A percentile compares a stretch with the other conserved stretches of the same genome.
These are phyloP conservation scores for Picochlorum sp. DNA, from an alignment of 139 green algal species.

Conservation along the genomic window DNA sequence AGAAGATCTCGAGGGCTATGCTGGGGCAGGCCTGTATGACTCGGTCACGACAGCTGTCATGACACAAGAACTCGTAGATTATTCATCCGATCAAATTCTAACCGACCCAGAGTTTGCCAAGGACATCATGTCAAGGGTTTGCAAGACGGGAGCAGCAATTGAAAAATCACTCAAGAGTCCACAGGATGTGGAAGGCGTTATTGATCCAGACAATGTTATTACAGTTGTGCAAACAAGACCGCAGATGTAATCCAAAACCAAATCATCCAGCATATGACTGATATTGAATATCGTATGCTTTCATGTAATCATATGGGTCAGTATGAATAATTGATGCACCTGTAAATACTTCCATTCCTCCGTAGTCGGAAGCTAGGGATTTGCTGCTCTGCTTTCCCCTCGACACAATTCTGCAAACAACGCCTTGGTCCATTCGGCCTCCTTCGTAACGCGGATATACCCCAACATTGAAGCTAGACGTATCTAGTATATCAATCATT, in stretches of 20 bases:
- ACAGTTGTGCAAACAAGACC: conserved; percentile 94
- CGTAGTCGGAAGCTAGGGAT: conserved; percentile 60
- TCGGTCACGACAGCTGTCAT: conserved; percentile 88
- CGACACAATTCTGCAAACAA: conserved; percentile 56
- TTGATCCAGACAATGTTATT: conserved; percentile 73
- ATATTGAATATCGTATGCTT: conserved; percentile 7
- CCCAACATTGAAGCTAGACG: conserved; percentile 57
- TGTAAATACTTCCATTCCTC: conserved; percentile 71
- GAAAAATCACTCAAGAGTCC: conserved; percentile 33
- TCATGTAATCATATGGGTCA: conserved; percentile 45
- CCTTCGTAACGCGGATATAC: neutral
- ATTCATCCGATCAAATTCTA: conserved; percentile 71
- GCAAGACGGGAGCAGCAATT: conserved; percentile 29
- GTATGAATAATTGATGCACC: conserved; percentile 72
- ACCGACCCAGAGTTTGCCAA: conserved; percentile 54
- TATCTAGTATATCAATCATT: conserved; percentile 64
- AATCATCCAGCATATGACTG: conserved; percentile 3
- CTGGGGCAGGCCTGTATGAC: conserved; percentile 85
- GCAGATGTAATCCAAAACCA: conserved; percentile 56
- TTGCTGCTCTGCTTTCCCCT: conserved; percentile 39
- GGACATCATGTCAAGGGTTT: conserved; percentile 47
- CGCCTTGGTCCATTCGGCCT: conserved; percentile 9
- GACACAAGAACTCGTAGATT: conserved; percentile 52
- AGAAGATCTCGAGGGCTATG: conserved; percentile 92
- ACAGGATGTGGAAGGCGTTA: conserved; percentile 93